Percentiles rank a stretch among this genome's conserved stretches.
Conservation (phyloP, 305 asterid species). For the Ajuga reptans region DNA sequence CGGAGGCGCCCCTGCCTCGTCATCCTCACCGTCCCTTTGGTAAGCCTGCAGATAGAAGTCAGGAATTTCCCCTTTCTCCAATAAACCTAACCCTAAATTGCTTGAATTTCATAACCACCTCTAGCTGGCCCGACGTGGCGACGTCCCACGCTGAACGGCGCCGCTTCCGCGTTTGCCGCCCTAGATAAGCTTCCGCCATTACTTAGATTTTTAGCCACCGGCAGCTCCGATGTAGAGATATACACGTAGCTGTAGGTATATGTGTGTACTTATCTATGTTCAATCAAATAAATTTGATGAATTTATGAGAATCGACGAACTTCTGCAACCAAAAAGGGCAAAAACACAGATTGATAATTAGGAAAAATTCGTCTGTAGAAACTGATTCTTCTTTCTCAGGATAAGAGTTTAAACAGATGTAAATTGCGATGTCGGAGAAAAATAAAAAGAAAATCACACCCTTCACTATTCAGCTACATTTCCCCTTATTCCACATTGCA, state of each 20-base stretch:
- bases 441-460: neutral
- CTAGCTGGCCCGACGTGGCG: constrained; percentile 35
- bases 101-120: constrained; percentile 20
- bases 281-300: neutral
- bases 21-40: constrained; percentile 29
- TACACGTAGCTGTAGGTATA: neutral
- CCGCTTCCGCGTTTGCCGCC: constrained; percentile 42
- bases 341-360: constrained; percentile 5
- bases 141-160: constrained; percentile 65
- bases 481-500: neutral
- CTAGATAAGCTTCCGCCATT: constrained; percentile 34
- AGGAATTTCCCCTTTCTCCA: neutral
- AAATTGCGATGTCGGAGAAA: neutral
- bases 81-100: constrained; percentile 28
- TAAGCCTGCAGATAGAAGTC: constrained; percentile 30
- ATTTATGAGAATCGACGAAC: neutral
- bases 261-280: neutral
- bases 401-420: neutral
- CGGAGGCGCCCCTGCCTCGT: constrained; percentile 30
- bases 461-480: neutral
- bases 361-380: neutral
- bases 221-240: neutral
- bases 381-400: neutral
- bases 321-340: constrained; percentile 22
- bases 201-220: constrained; percentile 20